These are phyloP conservation scores for Cudoniella acicularis DNA, from an alignment of 495 filamentous ascomycete genomes.

Conservation along the genomic window DNA sequence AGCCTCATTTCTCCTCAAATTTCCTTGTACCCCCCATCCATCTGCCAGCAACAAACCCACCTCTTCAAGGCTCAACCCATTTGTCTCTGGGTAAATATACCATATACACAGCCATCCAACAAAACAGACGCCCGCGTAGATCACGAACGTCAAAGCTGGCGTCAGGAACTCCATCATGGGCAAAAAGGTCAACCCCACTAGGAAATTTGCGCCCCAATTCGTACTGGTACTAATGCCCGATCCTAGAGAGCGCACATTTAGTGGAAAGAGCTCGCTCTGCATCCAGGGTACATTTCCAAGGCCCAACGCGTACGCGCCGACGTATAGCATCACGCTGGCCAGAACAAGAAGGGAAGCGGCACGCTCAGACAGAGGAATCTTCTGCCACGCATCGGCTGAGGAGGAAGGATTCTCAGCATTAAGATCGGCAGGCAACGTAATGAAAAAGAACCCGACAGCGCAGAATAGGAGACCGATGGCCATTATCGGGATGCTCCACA, in stretches of 20 bases:
- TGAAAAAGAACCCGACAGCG: slow-evolving; percentile 60
- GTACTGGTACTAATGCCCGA: slow-evolving; percentile 80
- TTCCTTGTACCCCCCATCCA: slow-evolving; percentile 65
- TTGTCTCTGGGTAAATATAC: slow-evolving; percentile 81
- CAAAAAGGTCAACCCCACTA: slow-evolving; percentile 84
- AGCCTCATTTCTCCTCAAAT: slow-evolving; percentile 11
- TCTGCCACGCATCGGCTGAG: slow-evolving; percentile 31
- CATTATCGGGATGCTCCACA: slow-evolving; percentile 87
- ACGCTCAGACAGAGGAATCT: slow-evolving; percentile 33
- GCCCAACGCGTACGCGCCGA: slow-evolving; percentile 81
- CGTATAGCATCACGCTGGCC: slow-evolving; percentile 72
- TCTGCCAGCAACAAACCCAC: slow-evolving; percentile 68
- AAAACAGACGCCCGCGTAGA: slow-evolving; percentile 69
- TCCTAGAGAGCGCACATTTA: slow-evolving; percentile 76
- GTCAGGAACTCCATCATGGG: slow-evolving; percentile 77
- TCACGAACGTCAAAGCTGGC: slow-evolving; percentile 72
- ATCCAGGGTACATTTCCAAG: slow-evolving; percentile 93
- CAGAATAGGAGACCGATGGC: slow-evolving; percentile 62
- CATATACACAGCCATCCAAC: slow-evolving; percentile 63
- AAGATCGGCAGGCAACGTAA: slow-evolving; percentile 41
- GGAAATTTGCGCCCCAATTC: slow-evolving; percentile 85
- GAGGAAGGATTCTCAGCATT: slow-evolving; percentile 25
- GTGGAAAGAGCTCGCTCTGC: slow-evolving; percentile 84
- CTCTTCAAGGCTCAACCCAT: slow-evolving; percentile 76
- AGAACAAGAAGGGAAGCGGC: slow-evolving; percentile 47